phyloP scores from a whole-genome alignment of 805 yeast species.

The Lipomyces mesembrius region DNA sequence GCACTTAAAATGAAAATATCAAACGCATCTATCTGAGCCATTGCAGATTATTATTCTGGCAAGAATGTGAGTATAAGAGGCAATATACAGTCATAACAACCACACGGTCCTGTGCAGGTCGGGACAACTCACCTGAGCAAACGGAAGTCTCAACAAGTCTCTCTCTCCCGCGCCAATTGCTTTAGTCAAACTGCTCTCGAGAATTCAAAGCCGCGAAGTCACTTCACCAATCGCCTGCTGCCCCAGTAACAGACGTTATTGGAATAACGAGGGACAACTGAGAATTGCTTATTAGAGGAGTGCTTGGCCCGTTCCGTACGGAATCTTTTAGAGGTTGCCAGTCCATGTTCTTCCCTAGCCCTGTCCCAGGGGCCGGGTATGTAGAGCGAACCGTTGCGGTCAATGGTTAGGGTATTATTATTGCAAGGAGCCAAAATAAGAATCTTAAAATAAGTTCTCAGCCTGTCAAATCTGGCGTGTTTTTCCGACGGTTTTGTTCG shows the following conservation, averaged over 20 bases:
- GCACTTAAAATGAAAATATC: slow-evolving; percentile 72
- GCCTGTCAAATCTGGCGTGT: not conserved
- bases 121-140: not conserved
- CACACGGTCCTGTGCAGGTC: not conserved
- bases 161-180: not conserved
- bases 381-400: not conserved
- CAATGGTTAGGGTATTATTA: not conserved
- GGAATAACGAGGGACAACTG: not conserved
- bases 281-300: not conserved
- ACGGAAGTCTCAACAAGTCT: too few relatives aligned
- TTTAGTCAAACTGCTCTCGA: not conserved
- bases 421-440: not conserved
- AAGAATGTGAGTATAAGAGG: not conserved
- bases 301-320: not conserved
- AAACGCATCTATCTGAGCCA: slow-evolving; percentile 60
- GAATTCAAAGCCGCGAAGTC: not conserved
- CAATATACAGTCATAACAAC: not conserved
- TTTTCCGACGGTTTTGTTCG: not conserved
- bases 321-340: not conserved
- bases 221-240: not conserved
- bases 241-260: not conserved
- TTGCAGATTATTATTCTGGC: not conserved
- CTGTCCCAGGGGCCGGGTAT: not conserved
- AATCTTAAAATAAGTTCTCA: not conserved
- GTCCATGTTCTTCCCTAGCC: not conserved